Conservation (phyloP, 768 basidiomycete species). For the Trametes cinnabarina region DNA sequence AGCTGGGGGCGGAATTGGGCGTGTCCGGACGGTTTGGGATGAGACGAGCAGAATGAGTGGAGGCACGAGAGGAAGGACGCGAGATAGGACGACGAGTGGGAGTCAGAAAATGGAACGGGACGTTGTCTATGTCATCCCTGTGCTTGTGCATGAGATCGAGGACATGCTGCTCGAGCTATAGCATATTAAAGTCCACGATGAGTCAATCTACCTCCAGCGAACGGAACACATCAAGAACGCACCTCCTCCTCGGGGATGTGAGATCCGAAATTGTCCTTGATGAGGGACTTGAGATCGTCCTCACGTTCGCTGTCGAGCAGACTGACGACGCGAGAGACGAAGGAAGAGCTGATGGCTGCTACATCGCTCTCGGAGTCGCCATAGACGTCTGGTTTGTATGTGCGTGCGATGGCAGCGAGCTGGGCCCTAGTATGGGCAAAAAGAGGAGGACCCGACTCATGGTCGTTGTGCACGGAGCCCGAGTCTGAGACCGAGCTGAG, state of each 20-base stretch:
- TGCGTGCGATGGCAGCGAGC: constrained; percentile 68
- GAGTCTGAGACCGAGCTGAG: constrained; percentile 21
- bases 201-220: no score
- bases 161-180: constrained; percentile 81
- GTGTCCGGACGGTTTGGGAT: constrained; percentile 68
- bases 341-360: constrained; percentile 54
- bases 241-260: constrained; percentile 64
- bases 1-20: constrained; percentile 70
- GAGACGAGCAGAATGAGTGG: constrained; percentile 65
- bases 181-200: constrained; percentile 12
- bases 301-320: constrained; percentile 81
- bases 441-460: constrained; percentile 34
- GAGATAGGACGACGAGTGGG: constrained; percentile 77
- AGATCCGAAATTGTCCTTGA: constrained; percentile 63
- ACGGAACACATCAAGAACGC: no score
- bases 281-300: constrained; percentile 75
- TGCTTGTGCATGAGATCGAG: constrained; percentile 96
- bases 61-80: constrained; percentile 77
- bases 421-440: constrained; percentile 86
- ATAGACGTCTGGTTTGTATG: constrained; percentile 61
- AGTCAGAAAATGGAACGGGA: constrained; percentile 80
- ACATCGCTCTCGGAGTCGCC: constrained; percentile 45
- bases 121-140: constrained; percentile 78
- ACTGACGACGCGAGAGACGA: constrained; percentile 70
- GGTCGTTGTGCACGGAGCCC: constrained; percentile 9